Evolutionary conservation across 495 filamentous ascomycete genomes (phyloP), one percentile per base, ranked within the genome.

Genomic region (Parachaetomium inaequale): DNA sequence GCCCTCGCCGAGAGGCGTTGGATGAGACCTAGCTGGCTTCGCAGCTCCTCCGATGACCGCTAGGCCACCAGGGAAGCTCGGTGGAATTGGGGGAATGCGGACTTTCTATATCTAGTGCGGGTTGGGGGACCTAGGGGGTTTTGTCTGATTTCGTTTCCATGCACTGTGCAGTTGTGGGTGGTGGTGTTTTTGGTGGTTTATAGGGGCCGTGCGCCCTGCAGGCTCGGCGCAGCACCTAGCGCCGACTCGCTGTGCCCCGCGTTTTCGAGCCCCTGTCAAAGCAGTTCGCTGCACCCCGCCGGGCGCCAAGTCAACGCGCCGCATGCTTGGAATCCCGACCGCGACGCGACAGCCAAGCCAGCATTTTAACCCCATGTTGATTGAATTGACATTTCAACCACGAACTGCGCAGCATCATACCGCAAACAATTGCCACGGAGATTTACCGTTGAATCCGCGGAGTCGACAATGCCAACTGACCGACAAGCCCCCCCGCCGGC

Each of bases 401-500:
- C 28, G 26, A 34, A 38, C 45, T 40, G 36, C 36, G 36, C 45
- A 54, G 28, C 19, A 28, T 0, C 28, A 32, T 4, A 32, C 1
- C 12, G 1, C 21, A 4, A 10, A 8, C 40, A 40, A 40, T 40
- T 5, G 14, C 36, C 1, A 40, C 36, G 36, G 12, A 3, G 10
- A 6, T 7, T 11, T 7, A 11, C 23, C 19, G 1, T 12, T 8
- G 23, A 4, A n/a, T 31, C 11, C 7, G 7, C 31, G 50, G 1
- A 52, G 14, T 29, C 17, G 15, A 59, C 17, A 51, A 63, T 63
- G 53, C 23, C 54, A 19, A 23, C 59, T 42, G 38, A 62, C n/a
- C n/a, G n/a, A 4, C 23, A 38, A 55, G 38, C 49, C 31, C 55
- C 45, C 42, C n/a, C 50, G 11, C 55, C 60, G 1, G 36, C 36